Evolutionary conservation across 2,329 filamentous ascomycete genomes (phyloP), one percentile per base, ranked within the genome.

Genomic region (Fusarium floridanum): DNA sequence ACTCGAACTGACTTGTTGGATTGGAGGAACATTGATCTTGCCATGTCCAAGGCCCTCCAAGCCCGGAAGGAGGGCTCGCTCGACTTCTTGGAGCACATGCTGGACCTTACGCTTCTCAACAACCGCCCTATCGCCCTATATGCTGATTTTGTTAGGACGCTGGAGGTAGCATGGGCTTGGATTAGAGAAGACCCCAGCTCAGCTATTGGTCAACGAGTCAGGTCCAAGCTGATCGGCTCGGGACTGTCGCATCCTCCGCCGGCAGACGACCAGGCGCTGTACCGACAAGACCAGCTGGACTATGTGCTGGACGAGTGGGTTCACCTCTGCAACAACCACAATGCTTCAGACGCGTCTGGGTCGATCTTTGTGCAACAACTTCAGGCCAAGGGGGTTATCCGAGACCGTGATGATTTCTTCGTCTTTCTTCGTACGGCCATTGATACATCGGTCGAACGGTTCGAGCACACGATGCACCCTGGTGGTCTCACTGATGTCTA

Each of bases 261-360:
- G 88, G 74, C 82, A 24, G 90, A 92, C 66, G 88, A 90, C 60
- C 76, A 79, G 36, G 64, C 43, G 82, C 85, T 43, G 87, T 90
- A 36, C 16, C 92, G 92, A 76, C 91, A 92, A 72, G 94, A 97
- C 71, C 95, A 98, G 81, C 91, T 97, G 84, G 95, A 97, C 77
- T 98, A 99, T 80, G 89, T 98, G 22, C 98, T 99, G 79, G 95
- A 96, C 50, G 97, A 99, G 84, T 99, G 97, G 97, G 90, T 96
- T 32, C 91, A 93, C 69, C 89, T 98, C 9, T 93, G 89, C 84
- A 93, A 93, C 82, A 94, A 95, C 77, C 89, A 91, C n/a, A 91
- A 92, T 75, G 91, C 92, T 5, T 91, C 92, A 5, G 93, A 95
- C 71, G 93, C 93, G 79, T 90, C 92, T 0, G 87, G 91, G 64